phyloP scores from a whole-genome alignment of 2,329 filamentous ascomycete species.

The Fusarium tricinctum region DNA sequence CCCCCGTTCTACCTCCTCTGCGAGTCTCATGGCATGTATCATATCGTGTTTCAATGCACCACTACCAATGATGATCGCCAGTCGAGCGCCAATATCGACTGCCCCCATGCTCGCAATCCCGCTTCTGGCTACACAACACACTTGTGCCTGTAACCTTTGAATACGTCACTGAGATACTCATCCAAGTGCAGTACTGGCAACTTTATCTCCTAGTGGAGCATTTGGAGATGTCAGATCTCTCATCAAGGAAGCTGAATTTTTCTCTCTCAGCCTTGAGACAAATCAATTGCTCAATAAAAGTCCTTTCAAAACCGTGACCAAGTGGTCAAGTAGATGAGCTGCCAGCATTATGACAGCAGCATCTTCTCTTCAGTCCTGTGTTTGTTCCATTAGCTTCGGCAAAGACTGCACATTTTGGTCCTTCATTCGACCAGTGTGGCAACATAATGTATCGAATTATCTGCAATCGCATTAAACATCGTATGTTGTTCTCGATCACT shows the following conservation, averaged over 20 bases:
- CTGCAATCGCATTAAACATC: constrained; percentile 10
- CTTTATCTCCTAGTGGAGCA: not conserved
- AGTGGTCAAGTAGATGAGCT: not conserved
- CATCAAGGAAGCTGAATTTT: not conserved
- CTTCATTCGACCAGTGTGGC: constrained; percentile 8
- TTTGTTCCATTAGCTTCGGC: not conserved
- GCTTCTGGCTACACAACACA: not conserved
- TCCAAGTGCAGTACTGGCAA: not conserved
- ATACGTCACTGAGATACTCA: not conserved
- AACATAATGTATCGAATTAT: constrained; percentile 9
- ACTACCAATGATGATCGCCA: constrained; percentile 9
- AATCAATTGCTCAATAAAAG: not conserved
- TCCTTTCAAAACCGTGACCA: not conserved
- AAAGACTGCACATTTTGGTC: not conserved
- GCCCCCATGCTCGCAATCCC: constrained; percentile 7
- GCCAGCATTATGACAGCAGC: not conserved
- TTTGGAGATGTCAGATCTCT: not conserved
- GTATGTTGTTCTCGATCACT: constrained; percentile 1
- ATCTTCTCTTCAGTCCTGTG: not conserved
- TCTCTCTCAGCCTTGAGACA: not conserved
- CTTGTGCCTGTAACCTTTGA: not conserved
- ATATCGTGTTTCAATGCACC: constrained; percentile 31
- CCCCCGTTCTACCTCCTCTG: not conserved
- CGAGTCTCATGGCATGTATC: constrained; percentile 32
- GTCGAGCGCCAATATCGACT: constrained; percentile 12